A percentile compares a stretch with the other conserved stretches of the same genome.
Conservation (phyloP, 768 basidiomycete genomes). For the Podaxis sp. region DNA sequence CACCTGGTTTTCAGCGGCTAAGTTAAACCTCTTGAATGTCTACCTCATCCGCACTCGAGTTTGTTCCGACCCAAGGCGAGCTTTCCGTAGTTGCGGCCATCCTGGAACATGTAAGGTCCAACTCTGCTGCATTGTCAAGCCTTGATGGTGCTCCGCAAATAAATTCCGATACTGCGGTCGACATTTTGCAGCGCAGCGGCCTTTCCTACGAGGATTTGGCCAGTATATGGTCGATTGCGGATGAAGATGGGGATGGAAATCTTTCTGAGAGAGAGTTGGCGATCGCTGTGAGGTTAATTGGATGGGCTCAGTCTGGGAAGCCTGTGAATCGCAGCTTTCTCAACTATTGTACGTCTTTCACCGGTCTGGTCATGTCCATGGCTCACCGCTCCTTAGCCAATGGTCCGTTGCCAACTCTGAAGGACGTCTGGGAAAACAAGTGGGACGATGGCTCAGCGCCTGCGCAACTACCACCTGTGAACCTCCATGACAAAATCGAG, state of each 20-base stretch:
- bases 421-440: conserved; percentile 15
- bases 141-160: neutral
- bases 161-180: too few species aligned
- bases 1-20: neutral
- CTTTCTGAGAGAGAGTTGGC: conserved; percentile 11
- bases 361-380: neutral
- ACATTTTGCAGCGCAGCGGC: too few species aligned
- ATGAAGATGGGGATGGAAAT: too few species aligned
- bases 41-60: conserved; percentile 10
- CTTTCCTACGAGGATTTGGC: too few species aligned
- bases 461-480: conserved; percentile 39
- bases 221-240: too few species aligned
- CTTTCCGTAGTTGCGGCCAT: conserved; percentile 16
- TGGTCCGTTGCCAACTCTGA: conserved; percentile 16
- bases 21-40: conserved; percentile 8
- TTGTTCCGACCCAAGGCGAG: conserved; percentile 15
- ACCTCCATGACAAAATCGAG: conserved; percentile 40
- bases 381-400: neutral
- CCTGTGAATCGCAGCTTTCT: conserved; percentile 13
- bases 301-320: conserved; percentile 22
- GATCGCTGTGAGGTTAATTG: conserved; percentile 22
- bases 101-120: conserved; percentile 7
- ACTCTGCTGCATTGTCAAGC: conserved; percentile 6
- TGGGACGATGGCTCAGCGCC: conserved; percentile 8
- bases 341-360: conserved; percentile 15